Conservation (phyloP, 2,329 filamentous ascomycete species). For the Torrubiellomyces zombiae region DNA sequence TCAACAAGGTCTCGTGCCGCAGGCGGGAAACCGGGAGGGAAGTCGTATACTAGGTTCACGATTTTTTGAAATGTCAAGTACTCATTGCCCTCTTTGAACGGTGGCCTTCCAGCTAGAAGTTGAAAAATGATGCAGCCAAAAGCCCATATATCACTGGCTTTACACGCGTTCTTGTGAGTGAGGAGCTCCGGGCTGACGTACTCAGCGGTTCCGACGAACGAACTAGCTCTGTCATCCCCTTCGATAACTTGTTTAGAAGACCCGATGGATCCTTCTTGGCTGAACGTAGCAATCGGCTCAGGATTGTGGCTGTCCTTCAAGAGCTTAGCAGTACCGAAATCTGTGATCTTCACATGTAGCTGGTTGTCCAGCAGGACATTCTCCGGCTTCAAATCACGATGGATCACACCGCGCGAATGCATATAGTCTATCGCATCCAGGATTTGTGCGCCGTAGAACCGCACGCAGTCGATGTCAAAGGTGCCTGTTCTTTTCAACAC, state of each 20-base stretch:
- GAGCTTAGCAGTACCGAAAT: constrained; percentile 96
- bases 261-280: no score
- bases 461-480: constrained; percentile 86
- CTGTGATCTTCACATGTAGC: constrained; percentile 97
- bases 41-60: constrained; percentile 83
- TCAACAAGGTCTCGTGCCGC: constrained; percentile 82
- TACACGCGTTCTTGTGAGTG: constrained; percentile 92
- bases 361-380: constrained; percentile 90
- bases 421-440: constrained; percentile 95
- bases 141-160: constrained; percentile 94
- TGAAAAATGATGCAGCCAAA: constrained; percentile 98
- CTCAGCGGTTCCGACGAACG: constrained; percentile 93
- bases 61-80: constrained; percentile 99
- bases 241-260: constrained; percentile 20
- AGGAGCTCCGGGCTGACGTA: constrained; percentile 97
- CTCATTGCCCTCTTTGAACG: constrained; percentile 91
- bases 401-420: constrained; percentile 90
- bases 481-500: constrained; percentile 88
- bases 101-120: constrained; percentile 82
- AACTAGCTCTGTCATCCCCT: constrained; percentile 65
- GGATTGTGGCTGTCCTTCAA: constrained; percentile 31
- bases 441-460: constrained; percentile 91
- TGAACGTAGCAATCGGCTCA: no score
- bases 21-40: constrained; percentile 73
- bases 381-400: constrained; percentile 91